These are phyloP conservation scores for Ceratopteris richardii DNA, from an alignment of 75 land plant genomes.

Conservation along the genomic window DNA sequence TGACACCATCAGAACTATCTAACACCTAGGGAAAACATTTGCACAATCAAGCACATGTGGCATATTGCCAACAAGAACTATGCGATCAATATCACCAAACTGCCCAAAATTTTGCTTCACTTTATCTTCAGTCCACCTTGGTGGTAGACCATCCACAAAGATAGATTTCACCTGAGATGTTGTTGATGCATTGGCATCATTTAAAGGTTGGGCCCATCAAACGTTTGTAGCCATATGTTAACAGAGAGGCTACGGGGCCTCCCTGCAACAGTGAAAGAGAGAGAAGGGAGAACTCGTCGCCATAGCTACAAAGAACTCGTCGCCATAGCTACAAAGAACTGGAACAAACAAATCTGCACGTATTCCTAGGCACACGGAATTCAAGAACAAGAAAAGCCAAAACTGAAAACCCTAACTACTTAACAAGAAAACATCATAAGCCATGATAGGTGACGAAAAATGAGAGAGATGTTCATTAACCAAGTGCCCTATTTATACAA, in stretches of 20 bases:
- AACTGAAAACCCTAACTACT: too few relatives aligned
- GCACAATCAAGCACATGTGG: too few relatives aligned
- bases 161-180: constrained; percentile 58
- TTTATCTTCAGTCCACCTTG: constrained; percentile 83
- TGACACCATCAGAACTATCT: too few relatives aligned
- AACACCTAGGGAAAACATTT: too few relatives aligned
- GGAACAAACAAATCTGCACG: too few relatives aligned
- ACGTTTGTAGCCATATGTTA: constrained; percentile 30
- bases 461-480: too few relatives aligned
- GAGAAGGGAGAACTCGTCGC: constrained; percentile 71
- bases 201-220: constrained; percentile 25
- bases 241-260: not conserved
- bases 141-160: constrained; percentile 74
- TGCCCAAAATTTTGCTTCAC: constrained; percentile 53
- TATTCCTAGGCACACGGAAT: too few relatives aligned
- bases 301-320: constrained; percentile 82
- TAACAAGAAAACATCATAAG: too few relatives aligned
- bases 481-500: too few relatives aligned
- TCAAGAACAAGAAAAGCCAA: too few relatives aligned
- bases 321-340: too few relatives aligned
- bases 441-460: too few relatives aligned
- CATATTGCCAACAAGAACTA: constrained; percentile 79
- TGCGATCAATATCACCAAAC: constrained; percentile 64
- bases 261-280: constrained; percentile 90
- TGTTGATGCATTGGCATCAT: constrained; percentile 12